Base-by-base conservation (phyloP, 2,329 filamentous ascomycete genomes). In the Chaetoscypha palmicola region DNA sequence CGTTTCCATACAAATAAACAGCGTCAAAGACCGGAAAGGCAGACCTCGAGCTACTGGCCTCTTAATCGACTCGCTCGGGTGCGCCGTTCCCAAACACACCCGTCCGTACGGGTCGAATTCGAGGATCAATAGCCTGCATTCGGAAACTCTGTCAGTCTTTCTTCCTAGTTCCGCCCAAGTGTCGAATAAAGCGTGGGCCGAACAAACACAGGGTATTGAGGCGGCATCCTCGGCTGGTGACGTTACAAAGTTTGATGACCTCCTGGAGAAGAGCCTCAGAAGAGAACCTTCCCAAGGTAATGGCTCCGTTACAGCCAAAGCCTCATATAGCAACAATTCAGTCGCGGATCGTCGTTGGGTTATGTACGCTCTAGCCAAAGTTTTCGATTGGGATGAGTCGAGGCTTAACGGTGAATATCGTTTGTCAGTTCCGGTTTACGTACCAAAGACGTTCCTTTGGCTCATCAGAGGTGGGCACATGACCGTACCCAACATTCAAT, bases 51-150 rank as follows among this genome's bases (percentile, higher is more conserved):
- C 69, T 1, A 73, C 77, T 40, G 81, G 82, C 7, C 68, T 86
- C 5, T 66, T 90, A 20, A 82, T 86, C 24, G 83, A 90, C 58
- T 83, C 84, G 0, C 77, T 90, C 42, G 82, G 83, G 1, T 81
- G 81, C 47, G 83, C 82, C 2, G 66, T 76, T 4, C 56, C 42
- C n/a, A 46, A 69, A 1, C 62, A 51, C 53, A 66, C 30, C 51
- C 61, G 56, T 19, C 38, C 53, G 16, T 41, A 42, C 9, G 40
- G 38, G 17, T 49, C 34, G n/a, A 49, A 48, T 28, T 43, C 42
- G 20, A 33, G 23, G 7, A 12, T 21, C 3, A 24, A 22, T 17
- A 34, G 36, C 12, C 30, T 47, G 16, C 44, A 43, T 8, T 47
- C 51, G 30, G 43, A 42, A 20, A 60, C 57, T 2, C 26, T 61